A percentile compares a stretch with the other conserved stretches of the same genome.
These are phyloP conservation scores for Herpetomonas samuelpessoai DNA, from an alignment of 208 protist species.

Conservation along the genomic window DNA sequence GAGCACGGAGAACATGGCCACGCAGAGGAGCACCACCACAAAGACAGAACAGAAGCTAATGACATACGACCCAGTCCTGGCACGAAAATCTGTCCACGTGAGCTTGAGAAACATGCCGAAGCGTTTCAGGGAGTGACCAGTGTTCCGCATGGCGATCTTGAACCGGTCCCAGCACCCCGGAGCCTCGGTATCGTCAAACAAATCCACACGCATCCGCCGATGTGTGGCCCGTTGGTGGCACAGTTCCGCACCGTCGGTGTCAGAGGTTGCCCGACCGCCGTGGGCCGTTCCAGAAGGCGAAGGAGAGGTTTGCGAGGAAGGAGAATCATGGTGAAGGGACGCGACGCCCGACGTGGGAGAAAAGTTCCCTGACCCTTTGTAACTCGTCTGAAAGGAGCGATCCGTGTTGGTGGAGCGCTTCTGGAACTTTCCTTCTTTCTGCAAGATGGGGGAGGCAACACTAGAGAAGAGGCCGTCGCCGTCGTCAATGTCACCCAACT, in stretches of 20 bases:
- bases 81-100: constrained; percentile 18
- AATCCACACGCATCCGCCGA: constrained; percentile 14
- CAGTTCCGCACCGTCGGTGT: not conserved
- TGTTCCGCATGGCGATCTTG: constrained; percentile 5
- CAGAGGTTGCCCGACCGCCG: not conserved
- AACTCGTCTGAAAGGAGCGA: too few species aligned
- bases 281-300: too few species aligned
- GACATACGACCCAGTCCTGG: constrained; percentile 35
- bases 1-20: constrained; percentile 53
- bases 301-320: too few species aligned
- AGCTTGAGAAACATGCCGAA: constrained; percentile 31
- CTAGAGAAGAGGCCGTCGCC: too few species aligned
- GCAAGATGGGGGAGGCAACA: too few species aligned
- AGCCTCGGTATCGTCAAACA: constrained; percentile 13
- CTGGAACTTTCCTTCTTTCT: too few species aligned
- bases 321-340: too few species aligned
- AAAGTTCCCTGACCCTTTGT: too few species aligned
- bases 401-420: too few species aligned
- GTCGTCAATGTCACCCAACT: too few species aligned
- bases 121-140: constrained; percentile 9
- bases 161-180: not conserved
- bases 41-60: constrained; percentile 65
- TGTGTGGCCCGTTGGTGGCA: not conserved
- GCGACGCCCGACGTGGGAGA: too few species aligned
- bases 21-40: constrained; percentile 56